Percentiles rank a stretch among this genome's conserved stretches.
phyloP scores from a whole-genome alignment of 192 early-diverging fungal species.

The Mortierella alpina region DNA sequence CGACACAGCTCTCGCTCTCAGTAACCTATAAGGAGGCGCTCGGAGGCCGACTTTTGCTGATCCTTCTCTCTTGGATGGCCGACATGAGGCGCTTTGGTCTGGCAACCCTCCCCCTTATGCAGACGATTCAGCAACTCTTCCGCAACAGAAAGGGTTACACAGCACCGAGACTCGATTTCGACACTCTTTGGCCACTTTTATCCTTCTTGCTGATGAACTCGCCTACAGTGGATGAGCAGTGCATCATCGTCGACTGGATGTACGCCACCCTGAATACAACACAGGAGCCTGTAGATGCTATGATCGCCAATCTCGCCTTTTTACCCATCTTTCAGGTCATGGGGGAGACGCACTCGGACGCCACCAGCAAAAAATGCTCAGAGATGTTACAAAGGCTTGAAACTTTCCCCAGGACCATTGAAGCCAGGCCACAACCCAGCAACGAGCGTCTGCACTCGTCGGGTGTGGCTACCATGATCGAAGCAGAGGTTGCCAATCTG shows the following conservation, averaged over 20 bases:
- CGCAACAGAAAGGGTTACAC: slow-evolving; percentile 19
- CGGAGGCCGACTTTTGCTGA: slow-evolving; percentile 26
- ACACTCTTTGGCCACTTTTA: slow-evolving; percentile 54
- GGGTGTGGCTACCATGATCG: slow-evolving; percentile 37
- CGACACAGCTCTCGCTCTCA: slow-evolving; percentile 26
- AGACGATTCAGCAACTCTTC: slow-evolving; percentile 23
- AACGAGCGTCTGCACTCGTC: background rate
- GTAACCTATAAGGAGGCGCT: slow-evolving; percentile 16
- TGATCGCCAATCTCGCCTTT: slow-evolving; percentile 55
- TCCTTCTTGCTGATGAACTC: slow-evolving; percentile 58
- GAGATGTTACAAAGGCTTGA: slow-evolving; percentile 48
- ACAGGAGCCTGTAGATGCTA: slow-evolving; percentile 1
- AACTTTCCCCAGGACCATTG: slow-evolving; percentile 10
- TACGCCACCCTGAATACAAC: slow-evolving; percentile 8
- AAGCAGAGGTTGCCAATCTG: slow-evolving; percentile 26
- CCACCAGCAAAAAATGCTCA: slow-evolving; percentile 35
- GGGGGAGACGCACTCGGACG: slow-evolving; percentile 45
- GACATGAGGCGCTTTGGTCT: slow-evolving; percentile 40
- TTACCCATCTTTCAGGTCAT: slow-evolving; percentile 65
- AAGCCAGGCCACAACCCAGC: background rate
- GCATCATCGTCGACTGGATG: slow-evolving; percentile 51
- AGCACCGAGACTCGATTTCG: slow-evolving; percentile 21
- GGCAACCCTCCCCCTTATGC: slow-evolving; percentile 22
- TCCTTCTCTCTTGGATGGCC: slow-evolving; percentile 26
- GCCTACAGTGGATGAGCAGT: slow-evolving; percentile 60